phyloP scores from a whole-genome alignment of 1,284 basidiomycete species.

The Leccinum pallidistipes region DNA sequence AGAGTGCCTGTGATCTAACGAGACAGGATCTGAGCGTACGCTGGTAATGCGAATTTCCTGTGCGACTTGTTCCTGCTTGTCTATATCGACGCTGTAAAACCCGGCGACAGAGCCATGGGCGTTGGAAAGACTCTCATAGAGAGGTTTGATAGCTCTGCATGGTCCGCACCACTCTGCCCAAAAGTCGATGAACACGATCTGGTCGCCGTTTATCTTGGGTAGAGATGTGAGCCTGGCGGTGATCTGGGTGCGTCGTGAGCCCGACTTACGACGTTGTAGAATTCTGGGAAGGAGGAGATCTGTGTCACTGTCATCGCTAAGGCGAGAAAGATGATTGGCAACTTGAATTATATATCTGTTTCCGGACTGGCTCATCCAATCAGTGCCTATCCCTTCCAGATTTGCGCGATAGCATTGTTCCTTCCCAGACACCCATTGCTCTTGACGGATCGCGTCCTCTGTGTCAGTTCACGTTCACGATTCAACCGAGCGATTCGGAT shows the following conservation, averaged over 20 bases:
- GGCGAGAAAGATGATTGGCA: neutral
- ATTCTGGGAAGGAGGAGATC: neutral
- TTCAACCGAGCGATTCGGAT: no score
- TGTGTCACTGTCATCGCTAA: neutral
- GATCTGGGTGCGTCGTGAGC: neutral
- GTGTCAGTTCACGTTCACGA: no score
- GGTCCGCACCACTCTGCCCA: conserved; percentile 15
- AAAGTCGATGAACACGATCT: conserved; percentile 14
- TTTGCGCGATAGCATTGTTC: no score
- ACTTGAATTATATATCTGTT: neutral
- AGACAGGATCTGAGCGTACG: neutral
- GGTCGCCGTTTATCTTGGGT: conserved; percentile 8
- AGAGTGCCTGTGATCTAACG: no score
- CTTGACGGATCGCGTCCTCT: no score
- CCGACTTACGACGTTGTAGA: no score
- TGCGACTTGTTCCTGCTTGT: neutral
- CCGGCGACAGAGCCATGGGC: conserved; percentile 4
- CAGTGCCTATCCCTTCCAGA: no score
- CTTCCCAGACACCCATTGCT: no score
- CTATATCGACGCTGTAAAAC: conserved; percentile 16
- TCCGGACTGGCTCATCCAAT: no score
- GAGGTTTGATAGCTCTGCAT: conserved; percentile 11
- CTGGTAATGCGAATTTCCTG: conserved; percentile 12
- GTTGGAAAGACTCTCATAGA: conserved; percentile 6
- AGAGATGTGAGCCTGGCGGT: no score